Evolutionary conservation across 768 basidiomycete genomes (phyloP), one percentile per base, ranked within the genome.

Genomic region (Chalciporus piperatus): DNA sequence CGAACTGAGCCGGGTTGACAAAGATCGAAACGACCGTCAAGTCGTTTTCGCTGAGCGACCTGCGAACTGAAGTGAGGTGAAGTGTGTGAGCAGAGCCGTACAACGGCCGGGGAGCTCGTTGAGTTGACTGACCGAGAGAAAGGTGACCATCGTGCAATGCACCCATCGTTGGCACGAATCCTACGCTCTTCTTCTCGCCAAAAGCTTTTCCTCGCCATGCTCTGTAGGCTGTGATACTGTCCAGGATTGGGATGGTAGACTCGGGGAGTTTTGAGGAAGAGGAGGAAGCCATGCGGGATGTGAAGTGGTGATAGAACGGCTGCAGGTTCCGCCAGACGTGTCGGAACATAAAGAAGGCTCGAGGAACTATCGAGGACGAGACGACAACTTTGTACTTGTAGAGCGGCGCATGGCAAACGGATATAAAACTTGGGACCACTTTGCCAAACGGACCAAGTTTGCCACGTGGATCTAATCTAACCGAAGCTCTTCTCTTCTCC

Each of bases 101-200:
- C 2, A 6, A 19, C 9, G 46, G 45, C n/a, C 25, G 32, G 47
- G 27, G 27, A 27, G 27, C 9, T 27, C 7, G 27, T 27, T 5
- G 62, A 16, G 81, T 46, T 51, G 25, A 55, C 84, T 56, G 59
- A 97, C 96, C 90, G 32, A 99, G 84, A 47, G 89, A 82, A 39
- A 98, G 75, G 67, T 98, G 97, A 1, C 97, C 97, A 9, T 88
- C 84, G 66, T 99, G 97, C 39, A 99, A 72, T 2, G 96, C 96
- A 19, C 96, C 96, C 96, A 98, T 98, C 11, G 97, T 99, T 1
- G 97, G 82, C n/a, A 99, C 93, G 52, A 89, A 91, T 1, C 97
- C 97, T 6, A 99, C 92, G 1, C 82, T 78, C 63, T 84, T 79
- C 27, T 74, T 72, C 41, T 74, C 70, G 1, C 77, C 74, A 52